Percentiles rank a stretch among this genome's conserved stretches.
Conservation (phyloP, 805 yeast genomes). For the Saccharomycopsis lassenensis region DNA sequence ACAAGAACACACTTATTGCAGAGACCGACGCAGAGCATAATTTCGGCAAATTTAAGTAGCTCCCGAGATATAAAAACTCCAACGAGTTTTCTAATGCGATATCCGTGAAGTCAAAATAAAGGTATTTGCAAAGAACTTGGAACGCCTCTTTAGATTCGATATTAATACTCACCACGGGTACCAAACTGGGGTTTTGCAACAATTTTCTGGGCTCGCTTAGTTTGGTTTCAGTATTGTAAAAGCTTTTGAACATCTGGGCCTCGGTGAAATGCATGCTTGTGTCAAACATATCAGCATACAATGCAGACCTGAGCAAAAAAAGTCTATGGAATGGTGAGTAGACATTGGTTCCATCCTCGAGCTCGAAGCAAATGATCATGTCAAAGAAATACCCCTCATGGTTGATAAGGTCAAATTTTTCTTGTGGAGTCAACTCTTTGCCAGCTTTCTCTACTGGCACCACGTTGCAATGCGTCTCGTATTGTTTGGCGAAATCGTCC, state of each 20-base stretch:
- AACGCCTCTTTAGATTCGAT: constrained; percentile 28
- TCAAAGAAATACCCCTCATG: no score
- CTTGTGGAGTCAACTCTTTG: no score
- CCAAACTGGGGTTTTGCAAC: constrained; percentile 12
- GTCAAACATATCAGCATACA: constrained; percentile 51
- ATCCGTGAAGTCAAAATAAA: constrained; percentile 50
- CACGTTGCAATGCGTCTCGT: no score
- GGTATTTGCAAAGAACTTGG: constrained; percentile 40
- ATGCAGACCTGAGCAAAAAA: constrained; percentile 49
- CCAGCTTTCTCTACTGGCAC: no score
- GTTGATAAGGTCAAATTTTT: no score
- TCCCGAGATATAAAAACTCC: constrained; percentile 50
- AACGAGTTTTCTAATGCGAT: constrained; percentile 41
- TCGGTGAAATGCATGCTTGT: constrained; percentile 30
- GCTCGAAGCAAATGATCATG: constrained; percentile 3
- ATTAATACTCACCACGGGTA: constrained; percentile 27
- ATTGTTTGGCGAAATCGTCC: no score
- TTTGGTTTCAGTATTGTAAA: no score
- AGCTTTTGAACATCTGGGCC: not conserved
- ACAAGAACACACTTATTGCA: no score
- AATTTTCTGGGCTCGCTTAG: no score
- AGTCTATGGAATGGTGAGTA: constrained; percentile 55
- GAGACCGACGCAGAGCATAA: no score
- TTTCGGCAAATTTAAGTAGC: constrained; percentile 24
- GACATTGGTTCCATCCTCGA: constrained; percentile 20